Conservation (phyloP, 192 early-diverging fungal genomes). For the Kappamyces sp. region DNA sequence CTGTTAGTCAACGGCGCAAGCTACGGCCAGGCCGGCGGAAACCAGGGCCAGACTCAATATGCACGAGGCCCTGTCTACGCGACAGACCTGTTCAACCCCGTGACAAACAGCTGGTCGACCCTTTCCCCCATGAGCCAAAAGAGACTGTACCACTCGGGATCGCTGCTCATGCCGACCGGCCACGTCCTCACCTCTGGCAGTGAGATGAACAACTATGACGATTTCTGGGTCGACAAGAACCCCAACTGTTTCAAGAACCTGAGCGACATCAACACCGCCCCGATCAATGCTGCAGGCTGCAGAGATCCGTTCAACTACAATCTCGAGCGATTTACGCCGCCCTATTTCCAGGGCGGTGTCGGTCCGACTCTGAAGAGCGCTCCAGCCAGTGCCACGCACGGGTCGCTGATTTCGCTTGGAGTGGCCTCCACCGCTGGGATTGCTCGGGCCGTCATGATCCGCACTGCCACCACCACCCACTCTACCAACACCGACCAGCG, state of each 20-base stretch:
- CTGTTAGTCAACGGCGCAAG: conserved; percentile 29
- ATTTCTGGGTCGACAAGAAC: conserved; percentile 20
- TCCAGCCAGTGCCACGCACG: conserved; percentile 23
- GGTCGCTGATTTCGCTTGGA: conserved; percentile 17
- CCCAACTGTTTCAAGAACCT: background rate
- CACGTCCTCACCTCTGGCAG: conserved; percentile 32
- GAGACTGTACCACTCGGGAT: conserved; percentile 29
- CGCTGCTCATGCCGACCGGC: conserved; percentile 30
- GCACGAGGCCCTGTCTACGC: conserved; percentile 26
- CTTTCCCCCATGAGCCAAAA: conserved; percentile 10
- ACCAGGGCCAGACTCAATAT: conserved; percentile 29
- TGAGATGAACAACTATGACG: conserved; percentile 40
- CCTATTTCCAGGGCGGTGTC: conserved; percentile 12
- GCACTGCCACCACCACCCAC: conserved; percentile 39
- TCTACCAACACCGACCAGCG: conserved; percentile 40
- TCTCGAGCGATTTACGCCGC: conserved; percentile 18
- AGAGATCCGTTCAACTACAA: conserved; percentile 15
- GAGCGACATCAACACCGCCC: background rate
- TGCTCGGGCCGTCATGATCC: conserved; percentile 19
- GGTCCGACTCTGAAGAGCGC: conserved; percentile 6
- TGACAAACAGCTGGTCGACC: conserved; percentile 14
- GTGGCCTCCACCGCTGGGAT: conserved; percentile 15
- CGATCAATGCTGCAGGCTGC: background rate
- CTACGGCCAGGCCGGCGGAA: conserved; percentile 34
- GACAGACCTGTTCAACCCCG: conserved; percentile 31